Evolutionary conservation across 257 asterid species (phyloP).

Genomic region (Solanum pinnatisectum): DNA sequence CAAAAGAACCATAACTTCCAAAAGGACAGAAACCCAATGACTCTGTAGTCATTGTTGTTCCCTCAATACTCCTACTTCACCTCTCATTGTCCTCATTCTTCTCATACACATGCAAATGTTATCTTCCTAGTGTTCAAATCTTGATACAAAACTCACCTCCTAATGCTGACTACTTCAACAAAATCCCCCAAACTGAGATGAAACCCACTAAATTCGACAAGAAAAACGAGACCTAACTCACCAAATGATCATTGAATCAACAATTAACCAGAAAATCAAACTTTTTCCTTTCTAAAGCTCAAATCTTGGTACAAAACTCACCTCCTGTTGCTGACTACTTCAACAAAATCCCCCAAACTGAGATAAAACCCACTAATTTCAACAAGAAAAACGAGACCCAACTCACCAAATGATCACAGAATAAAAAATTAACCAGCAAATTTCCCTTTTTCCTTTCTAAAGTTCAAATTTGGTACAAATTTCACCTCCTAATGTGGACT

Average conservation of each 20-base stretch:
- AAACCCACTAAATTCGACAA: not conserved
- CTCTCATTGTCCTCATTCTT: slow-evolving; percentile 23
- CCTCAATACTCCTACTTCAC: slow-evolving; percentile 28
- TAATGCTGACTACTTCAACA: not conserved
- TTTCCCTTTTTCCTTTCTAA: not conserved
- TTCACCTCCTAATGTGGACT: not conserved
- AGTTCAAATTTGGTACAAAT: not conserved
- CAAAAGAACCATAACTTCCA: slow-evolving; percentile 86
- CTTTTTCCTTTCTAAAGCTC: not conserved
- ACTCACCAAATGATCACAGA: not conserved
- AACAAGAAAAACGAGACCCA: not conserved
- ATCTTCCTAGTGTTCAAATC: not conserved
- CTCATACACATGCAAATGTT: slow-evolving; percentile 7
- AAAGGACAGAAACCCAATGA: slow-evolving; percentile 93
- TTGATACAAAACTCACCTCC: not conserved
- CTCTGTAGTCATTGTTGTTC: slow-evolving; percentile 70
- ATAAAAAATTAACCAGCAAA: not conserved
- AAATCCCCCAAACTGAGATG: not conserved
- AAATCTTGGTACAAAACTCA: not conserved
- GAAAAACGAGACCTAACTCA: not conserved
- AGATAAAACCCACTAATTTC: not conserved
- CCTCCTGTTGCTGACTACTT: not conserved
- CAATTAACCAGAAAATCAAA: not conserved
- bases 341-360: not conserved
- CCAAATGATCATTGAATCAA: not conserved